phyloP scores from a whole-genome alignment of 2,329 filamentous ascomycete species.

The Phialemoniopsis sp. region DNA sequence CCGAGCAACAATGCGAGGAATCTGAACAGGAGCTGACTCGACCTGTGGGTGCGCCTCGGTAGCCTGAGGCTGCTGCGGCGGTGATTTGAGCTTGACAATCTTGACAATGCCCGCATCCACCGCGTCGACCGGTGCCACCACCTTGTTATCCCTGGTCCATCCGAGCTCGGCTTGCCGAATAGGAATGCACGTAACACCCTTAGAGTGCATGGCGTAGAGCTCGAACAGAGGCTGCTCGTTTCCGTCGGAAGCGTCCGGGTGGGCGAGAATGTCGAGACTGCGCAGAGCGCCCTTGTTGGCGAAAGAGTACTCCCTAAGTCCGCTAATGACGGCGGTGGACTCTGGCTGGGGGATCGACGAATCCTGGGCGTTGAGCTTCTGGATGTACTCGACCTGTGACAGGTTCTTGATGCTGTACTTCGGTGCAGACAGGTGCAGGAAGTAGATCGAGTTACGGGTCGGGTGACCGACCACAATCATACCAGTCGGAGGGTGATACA shows the following conservation, averaged over 20 bases:
- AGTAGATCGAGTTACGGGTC: constrained; percentile 95
- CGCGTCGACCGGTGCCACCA: constrained; percentile 74
- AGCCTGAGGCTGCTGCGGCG: constrained; percentile 33
- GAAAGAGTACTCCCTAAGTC: constrained; percentile 92
- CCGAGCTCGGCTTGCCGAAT: constrained; percentile 88
- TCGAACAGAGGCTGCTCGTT: constrained; percentile 79
- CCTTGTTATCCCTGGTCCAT: constrained; percentile 88
- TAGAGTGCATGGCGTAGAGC: constrained; percentile 95
- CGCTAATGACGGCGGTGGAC: constrained; percentile 95
- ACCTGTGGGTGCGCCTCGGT: constrained; percentile 34
- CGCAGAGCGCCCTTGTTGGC: constrained; percentile 80
- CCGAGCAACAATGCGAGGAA: constrained; percentile 24
- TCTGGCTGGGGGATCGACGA: constrained; percentile 76
- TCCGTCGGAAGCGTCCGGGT: constrained; percentile 58
- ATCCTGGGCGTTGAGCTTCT: constrained; percentile 70
- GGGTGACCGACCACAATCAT: constrained; percentile 95
- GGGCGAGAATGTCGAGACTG: constrained; percentile 83
- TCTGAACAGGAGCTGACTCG: constrained; percentile 12
- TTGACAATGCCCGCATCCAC: constrained; percentile 69
- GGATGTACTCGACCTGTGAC: constrained; percentile 84
- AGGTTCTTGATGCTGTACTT: constrained; percentile 82
- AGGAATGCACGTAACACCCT: constrained; percentile 85
- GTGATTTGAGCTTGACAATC: constrained; percentile 63
- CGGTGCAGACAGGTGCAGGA: constrained; percentile 90
- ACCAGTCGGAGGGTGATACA: constrained; percentile 86